Base-by-base conservation (phyloP, 306 rosid genomes). In the Dryas alaskensis region DNA sequence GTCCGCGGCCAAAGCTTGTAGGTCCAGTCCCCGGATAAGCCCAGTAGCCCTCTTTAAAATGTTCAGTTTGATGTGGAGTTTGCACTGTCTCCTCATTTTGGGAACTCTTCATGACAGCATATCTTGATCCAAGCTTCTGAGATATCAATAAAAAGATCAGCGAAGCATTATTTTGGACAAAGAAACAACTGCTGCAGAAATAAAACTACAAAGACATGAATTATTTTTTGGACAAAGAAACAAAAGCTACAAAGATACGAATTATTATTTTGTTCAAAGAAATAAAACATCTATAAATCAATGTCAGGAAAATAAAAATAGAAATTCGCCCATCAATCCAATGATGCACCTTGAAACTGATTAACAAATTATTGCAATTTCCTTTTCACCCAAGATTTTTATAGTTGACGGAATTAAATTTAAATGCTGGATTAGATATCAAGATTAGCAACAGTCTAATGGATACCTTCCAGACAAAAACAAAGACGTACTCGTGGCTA, bases 81-180 rank as follows among this genome's bases (percentile, higher is more conserved):
- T 71, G 73, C 54, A 49, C 52, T 37, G 64, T 70, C 74, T 40
- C 77, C 72, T 68, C 76, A 67, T 62, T 67, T 70, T 31, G 75
- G 17, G 81, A 55, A 71, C 31, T 74, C 72, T 82, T 81, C 62
- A 67, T 72, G 53, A 67, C 67, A 58, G 80, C 69, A 79, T 52
- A 60, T 48, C 79, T 86, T 73, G 87, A 72, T 52, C 84, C 76
- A 74, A 77, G 82, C 87, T 85, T 86, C 90, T 85, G 86, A 72
- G 48, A 76, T 72, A 55, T 50, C 53, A 53, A 73, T 19, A 79
- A 70, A 6, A 43, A 10, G 4, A 74, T 58, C 47, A 76, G 45
- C 40, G 68, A 9, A 55, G 42, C 16, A 52, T 22, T 47, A 17
- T 27, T 27, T 27, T 27, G 31, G 31, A 27, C 64, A 59, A 10